Base-by-base conservation (phyloP, 1,284 basidiomycete genomes). In the Marasmius tenuissimus region DNA sequence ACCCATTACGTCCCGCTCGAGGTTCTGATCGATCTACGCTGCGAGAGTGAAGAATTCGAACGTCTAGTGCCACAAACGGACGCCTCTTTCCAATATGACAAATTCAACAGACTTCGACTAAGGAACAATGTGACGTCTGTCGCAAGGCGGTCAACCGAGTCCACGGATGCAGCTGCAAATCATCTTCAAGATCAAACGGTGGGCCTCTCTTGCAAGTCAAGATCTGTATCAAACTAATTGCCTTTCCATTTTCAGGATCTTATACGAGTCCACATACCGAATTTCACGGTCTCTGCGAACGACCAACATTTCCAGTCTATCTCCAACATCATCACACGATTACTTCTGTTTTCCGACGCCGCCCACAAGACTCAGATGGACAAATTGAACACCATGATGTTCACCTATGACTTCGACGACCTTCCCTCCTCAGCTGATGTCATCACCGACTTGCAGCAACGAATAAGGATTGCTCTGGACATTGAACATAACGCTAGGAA, bases 331-430 rank as follows among this genome's bases (percentile, higher is more conserved):
- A 89, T 97, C 65, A 95, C 92, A 7, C 89, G 96, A 69, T 81
- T 98, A 22, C 76, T 97, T 12, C 84, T 97, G 11, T 96, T 97
- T 75, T 89, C 92, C 38, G 95, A 98, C 72, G 91, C 93, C 5
- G 88, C 87, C 0, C 89, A 94, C 69, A 92, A 92, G 70, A 84
- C 83, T 53, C 88, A 89, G 11, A 78, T 88, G 62, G 88, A 94
- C 66, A 87, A 87, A 68, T 78, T 97, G 50, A 92, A 98, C 75
- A 91, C 87, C 22, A 84, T 97, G 69, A 81, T 95, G 47, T 94
- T 96, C 76, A 91, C 88, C 40, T 96, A 97, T 74, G 96, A 98
- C 75, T 95, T 97, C 69, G 89, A 88, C 11, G 92, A 98, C 73
- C 79, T 93, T 57, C 72, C 75, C 51, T 84, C 87, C 50, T 85